phyloP scores from a whole-genome alignment of 75 land plant species.

The Adiantum capillusveneris region DNA sequence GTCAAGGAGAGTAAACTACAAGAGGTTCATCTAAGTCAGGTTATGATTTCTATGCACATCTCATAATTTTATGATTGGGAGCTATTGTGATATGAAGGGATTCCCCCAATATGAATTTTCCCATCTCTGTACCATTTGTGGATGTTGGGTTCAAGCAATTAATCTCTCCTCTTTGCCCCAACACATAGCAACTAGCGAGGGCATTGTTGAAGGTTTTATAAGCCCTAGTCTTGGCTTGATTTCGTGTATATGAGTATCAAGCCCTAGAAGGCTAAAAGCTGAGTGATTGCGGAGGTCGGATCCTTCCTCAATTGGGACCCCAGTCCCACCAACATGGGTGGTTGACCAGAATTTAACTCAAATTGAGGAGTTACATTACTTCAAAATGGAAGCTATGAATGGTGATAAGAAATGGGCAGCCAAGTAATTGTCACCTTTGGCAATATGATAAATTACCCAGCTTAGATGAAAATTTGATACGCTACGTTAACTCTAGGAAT shows the following conservation, averaged over 20 bases:
- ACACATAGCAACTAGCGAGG: background rate
- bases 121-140: background rate
- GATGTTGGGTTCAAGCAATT: background rate
- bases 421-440: too few relatives aligned
- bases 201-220: background rate
- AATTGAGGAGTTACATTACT: too few relatives aligned
- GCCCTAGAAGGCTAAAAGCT: background rate
- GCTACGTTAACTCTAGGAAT: too few relatives aligned
- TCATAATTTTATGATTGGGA: background rate
- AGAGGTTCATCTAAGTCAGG: background rate
- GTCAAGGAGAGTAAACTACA: slow-evolving; percentile 3
- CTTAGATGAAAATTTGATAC: too few relatives aligned
- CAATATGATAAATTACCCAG: too few relatives aligned
- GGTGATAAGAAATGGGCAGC: too few relatives aligned
- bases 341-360: background rate
- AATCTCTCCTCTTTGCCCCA: slow-evolving; percentile 5
- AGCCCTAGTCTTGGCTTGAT: slow-evolving; percentile 10
- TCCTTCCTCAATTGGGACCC: slow-evolving; percentile 11
- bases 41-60: background rate
- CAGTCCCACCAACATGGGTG: slow-evolving; percentile 11
- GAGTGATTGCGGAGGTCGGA: background rate
- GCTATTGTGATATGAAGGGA: background rate
- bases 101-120: background rate
- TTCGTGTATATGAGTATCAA: slow-evolving; percentile 5
- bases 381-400: too few relatives aligned